A percentile compares a stretch with the other conserved stretches of the same genome.
phyloP scores from a whole-genome alignment of 257 asterid genomes.

The Fraxinus excelsior region DNA sequence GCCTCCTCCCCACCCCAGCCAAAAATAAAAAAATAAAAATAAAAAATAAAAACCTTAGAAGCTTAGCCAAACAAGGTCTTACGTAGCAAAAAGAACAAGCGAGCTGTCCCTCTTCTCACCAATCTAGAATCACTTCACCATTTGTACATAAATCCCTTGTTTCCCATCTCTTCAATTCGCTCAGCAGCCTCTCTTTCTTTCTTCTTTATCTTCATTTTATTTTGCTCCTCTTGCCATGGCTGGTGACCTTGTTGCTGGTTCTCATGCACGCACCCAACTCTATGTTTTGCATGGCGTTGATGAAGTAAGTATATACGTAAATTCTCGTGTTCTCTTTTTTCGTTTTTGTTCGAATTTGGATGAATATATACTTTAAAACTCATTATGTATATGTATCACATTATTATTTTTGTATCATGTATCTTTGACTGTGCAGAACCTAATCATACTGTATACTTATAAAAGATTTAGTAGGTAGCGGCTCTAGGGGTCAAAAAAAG shows the following conservation, averaged over 20 bases:
- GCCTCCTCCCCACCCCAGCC: too few species aligned
- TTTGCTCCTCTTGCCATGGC: conserved; percentile 33
- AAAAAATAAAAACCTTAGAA: too few species aligned
- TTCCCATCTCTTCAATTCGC: conserved; percentile 7
- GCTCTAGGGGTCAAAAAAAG: neutral
- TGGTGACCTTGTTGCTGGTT: conserved; percentile 50
- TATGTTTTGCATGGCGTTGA: conserved; percentile 41
- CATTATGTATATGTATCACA: too few species aligned
- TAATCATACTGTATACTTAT: too few species aligned
- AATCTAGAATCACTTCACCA: neutral
- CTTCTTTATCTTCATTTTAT: neutral
- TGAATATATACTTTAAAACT: neutral
- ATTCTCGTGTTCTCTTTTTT: neutral
- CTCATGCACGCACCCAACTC: conserved; percentile 43
- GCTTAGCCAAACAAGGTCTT: neutral
- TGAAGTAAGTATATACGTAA: conserved; percentile 31
- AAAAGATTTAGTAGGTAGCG: neutral
- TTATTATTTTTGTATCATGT: neutral
- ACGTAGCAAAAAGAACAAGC: conserved; percentile 42
- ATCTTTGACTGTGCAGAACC: neutral
- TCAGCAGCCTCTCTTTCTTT: conserved; percentile 10
- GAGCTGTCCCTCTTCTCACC: conserved; percentile 37
- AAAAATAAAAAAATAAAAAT: too few species aligned
- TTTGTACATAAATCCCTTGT: conserved; percentile 32
- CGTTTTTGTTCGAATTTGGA: neutral